Base-by-base conservation (phyloP, 2,329 filamentous ascomycete genomes). In the Diaporthe sp. region DNA sequence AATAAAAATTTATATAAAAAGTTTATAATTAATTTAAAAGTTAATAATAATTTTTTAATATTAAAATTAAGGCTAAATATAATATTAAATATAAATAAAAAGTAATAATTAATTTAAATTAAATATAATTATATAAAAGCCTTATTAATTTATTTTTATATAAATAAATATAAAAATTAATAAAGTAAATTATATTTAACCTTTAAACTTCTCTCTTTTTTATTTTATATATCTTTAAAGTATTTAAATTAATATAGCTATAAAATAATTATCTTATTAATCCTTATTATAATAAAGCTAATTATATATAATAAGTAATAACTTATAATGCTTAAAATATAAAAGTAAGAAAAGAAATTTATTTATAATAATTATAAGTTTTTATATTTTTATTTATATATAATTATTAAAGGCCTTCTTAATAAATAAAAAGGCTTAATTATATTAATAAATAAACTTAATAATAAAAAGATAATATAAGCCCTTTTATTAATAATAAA, bases 151-250 rank as follows among this genome's bases (percentile, higher is more conserved):
- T n/a, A 49, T 49, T 7, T 7, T 49, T 49, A 49, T 34, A 9
- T 9, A 34, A 34, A 34, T 34, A 34, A 34, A 1, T 9, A 2
- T 9, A 9, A 34, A 34, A 3, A 49, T 19, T 19, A 22, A 22
- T 49, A 22, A 3, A 22, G 2, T 49, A 49, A 22, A 49, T 8
- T n/a, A 49, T 22, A 8, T 1, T 17, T 49, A 49, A 49, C 2
- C 0, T 17, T 49, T 5, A 49, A 7, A 19, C 19, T 1, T 7
- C 44, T 1, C 19, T 1, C 8, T 4, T 7, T 0, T 42, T 17
- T 17, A 42, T 15, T 2, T 15, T 42, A 42, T 42, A 42, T 42
- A 42, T 1, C 2, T 42, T 9, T 49, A 49, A 49, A 1, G 1
- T 49, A n/a, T 1, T 7, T 49, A 49, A 7, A 4, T 49, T 49